A percentile compares a stretch with the other conserved stretches of the same genome.
phyloP scores from a whole-genome alignment of 306 rosid genomes.

The Leucaena leucocephala region DNA sequence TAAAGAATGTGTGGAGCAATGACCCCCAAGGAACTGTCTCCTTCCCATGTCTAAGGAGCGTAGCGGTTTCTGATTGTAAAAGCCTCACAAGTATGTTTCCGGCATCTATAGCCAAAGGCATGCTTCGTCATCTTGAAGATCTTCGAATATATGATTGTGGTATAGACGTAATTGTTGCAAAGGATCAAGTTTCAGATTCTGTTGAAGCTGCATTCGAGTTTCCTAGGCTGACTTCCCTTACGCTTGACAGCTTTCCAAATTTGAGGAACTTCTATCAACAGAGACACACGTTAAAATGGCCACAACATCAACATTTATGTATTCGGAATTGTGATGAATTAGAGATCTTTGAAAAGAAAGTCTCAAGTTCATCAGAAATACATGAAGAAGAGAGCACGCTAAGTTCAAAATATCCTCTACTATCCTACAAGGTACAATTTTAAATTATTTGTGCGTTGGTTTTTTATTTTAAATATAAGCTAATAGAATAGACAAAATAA shows the following conservation, averaged over 20 bases:
- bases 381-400: neutral
- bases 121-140: neutral
- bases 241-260: neutral
- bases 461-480: too few species aligned
- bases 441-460: too few species aligned
- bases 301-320: neutral
- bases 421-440: too few species aligned
- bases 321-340: neutral
- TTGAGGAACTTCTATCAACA: neutral
- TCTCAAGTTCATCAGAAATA: neutral
- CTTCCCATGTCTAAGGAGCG: neutral
- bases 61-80: neutral
- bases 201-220: neutral
- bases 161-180: neutral
- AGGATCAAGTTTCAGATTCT: neutral
- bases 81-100: neutral
- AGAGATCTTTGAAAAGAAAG: neutral
- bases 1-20: neutral
- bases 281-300: neutral
- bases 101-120: neutral
- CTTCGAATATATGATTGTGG: neutral
- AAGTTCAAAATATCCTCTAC: too few species aligned
- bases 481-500: too few species aligned
- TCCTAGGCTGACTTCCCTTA: neutral
- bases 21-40: neutral